phyloP scores from a whole-genome alignment of 441 rosid genomes.

The Adansonia rubrostipa region DNA sequence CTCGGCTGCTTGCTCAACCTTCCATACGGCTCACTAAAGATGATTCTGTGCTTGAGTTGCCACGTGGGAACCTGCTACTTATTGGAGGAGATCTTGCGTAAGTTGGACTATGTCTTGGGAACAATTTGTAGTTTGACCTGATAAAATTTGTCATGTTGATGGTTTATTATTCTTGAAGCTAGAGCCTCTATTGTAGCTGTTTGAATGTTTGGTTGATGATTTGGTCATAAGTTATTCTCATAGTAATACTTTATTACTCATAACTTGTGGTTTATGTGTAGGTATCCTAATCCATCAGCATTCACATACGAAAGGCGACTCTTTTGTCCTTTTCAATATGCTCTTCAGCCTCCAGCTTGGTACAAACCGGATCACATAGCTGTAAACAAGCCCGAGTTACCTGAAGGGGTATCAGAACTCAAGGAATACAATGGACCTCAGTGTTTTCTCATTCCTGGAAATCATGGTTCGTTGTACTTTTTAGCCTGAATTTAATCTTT shows the following conservation, averaged over 20 bases:
- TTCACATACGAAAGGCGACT: conserved; percentile 92
- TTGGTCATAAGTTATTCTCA: background rate
- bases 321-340: conserved; percentile 94
- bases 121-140: conserved; percentile 16
- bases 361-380: conserved; percentile 78
- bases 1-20: conserved; percentile 93
- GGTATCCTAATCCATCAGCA: conserved; percentile 96
- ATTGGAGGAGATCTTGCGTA: conserved; percentile 99
- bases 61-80: conserved; percentile 78
- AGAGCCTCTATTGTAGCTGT: background rate
- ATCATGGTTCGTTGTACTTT: conserved; percentile 78
- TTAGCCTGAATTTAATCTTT: conserved; percentile 26
- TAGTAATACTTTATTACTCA: background rate
- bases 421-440: conserved; percentile 94
- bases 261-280: conserved; percentile 38
- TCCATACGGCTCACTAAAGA: conserved; percentile 45
- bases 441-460: conserved; percentile 94
- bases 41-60: conserved; percentile 56
- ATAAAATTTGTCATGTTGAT: conserved; percentile 3
- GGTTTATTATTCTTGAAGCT: conserved; percentile 10
- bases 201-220: conserved; percentile 11
- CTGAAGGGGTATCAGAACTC: conserved; percentile 65
- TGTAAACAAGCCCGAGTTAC: conserved; percentile 89
- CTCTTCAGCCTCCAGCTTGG: conserved; percentile 93
- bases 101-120: conserved; percentile 43